phyloP scores from a whole-genome alignment of 345 rosid genomes.

The Luvunga scandens region DNA sequence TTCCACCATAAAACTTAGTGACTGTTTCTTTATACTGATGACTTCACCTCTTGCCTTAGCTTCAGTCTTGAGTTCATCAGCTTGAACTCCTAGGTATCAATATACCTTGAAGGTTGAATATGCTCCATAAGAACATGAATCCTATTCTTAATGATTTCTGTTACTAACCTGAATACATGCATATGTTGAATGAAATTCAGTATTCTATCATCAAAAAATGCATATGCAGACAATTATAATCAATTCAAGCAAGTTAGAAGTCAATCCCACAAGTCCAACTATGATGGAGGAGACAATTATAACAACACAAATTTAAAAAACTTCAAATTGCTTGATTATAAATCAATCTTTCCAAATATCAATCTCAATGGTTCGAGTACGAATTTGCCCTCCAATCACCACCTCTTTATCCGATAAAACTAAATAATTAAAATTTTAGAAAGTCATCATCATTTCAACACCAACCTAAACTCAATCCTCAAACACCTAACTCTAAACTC shows the following conservation, averaged over 20 bases:
- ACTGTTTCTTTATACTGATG: constrained; percentile 70
- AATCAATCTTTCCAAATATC: too few relatives aligned
- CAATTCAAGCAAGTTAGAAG: neutral
- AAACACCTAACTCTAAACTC: neutral
- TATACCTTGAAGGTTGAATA: constrained; percentile 58
- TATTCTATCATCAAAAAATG: neutral
- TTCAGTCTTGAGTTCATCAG: constrained; percentile 59
- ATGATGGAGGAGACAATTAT: neutral
- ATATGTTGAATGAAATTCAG: neutral
- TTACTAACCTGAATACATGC: constrained; percentile 24
- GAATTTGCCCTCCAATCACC: neutral
- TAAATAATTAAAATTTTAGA: neutral
- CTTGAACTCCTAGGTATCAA: constrained; percentile 51
- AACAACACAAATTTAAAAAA: neutral
- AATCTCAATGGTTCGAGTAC: neutral
- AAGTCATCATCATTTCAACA: neutral
- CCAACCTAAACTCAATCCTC: constrained; percentile 1
- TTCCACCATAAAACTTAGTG: constrained; percentile 72
- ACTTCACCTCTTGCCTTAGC: constrained; percentile 60
- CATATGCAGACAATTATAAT: neutral
- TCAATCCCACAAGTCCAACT: too few relatives aligned
- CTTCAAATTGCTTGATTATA: neutral
- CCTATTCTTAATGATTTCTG: neutral
- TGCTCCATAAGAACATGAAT: constrained; percentile 68
- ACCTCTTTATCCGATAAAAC: neutral